Evolutionary conservation across 108 stramenopile species (phyloP).

Genomic region (Stephanodiscus minutulus): DNA sequence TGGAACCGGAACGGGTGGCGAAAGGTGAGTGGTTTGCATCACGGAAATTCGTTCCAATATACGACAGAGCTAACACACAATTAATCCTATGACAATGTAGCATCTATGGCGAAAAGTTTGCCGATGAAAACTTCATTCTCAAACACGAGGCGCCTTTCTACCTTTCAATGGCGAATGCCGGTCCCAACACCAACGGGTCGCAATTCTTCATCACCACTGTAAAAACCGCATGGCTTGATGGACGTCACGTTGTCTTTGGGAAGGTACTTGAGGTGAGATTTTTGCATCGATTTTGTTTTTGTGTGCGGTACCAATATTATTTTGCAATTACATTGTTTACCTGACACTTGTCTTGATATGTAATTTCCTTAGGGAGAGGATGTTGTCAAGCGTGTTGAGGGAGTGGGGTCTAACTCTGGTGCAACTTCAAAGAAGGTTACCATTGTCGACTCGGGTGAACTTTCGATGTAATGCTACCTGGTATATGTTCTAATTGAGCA

Average conservation of each 20-base stretch:
- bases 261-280: constrained; percentile 80
- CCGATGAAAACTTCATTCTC: constrained; percentile 93
- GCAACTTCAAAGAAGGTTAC: constrained; percentile 71
- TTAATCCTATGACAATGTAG: background rate
- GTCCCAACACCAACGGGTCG: constrained; percentile 90
- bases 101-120: constrained; percentile 78
- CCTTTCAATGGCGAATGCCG: constrained; percentile 95
- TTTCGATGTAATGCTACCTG: constrained; percentile 31
- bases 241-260: constrained; percentile 97
- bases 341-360: background rate
- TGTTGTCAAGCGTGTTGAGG: constrained; percentile 85
- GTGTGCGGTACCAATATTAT: background rate
- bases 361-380: constrained; percentile 73
- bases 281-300: background rate
- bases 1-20: constrained; percentile 86
- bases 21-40: constrained; percentile 32
- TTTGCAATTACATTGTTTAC: background rate
- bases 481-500: background rate
- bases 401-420: constrained; percentile 77
- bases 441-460: constrained; percentile 92
- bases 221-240: constrained; percentile 97
- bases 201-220: constrained; percentile 98
- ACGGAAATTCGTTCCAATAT: background rate
- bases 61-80: background rate
- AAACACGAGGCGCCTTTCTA: constrained; percentile 88